Base-by-base conservation (phyloP, 345 rosid genomes). In the Moricandia moricandioides region DNA sequence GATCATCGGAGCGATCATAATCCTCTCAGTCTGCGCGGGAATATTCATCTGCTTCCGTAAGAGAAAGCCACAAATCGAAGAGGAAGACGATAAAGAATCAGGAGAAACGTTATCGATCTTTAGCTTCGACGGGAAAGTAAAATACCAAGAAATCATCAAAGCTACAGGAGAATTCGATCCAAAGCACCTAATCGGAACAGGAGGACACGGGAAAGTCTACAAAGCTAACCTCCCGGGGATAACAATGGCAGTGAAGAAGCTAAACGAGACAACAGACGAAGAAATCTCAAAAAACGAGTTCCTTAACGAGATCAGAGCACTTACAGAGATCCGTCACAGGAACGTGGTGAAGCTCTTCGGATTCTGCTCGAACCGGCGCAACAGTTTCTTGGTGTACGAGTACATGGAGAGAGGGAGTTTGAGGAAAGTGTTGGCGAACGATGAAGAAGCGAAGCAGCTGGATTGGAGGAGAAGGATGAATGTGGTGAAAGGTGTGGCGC, bases 281-380 rank as follows among this genome's bases (percentile, higher is more conserved):
- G 82, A 78, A 2, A 61, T 67, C 49, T 60, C 83, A 0, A 71
- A 71, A 64, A 71, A 77, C 49, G 78, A 17, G n/a, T 85, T 83
- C 45, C 29, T 81, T 6, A 71, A 78, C 65, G 86, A 85, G 30
- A 83, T 83, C 27, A 76, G 78, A 52, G 74, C 84, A 10, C 64
- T 85, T 6, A 77, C 83, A 4, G 82, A 79, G 40, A 79, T 83
- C 52, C 76, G 83, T 47, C 82, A 85, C 49, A 33, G 86, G 27
- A 83, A 85, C 68, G 79, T 85, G 14, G 84, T 85, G 51, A 85
- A 85, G 59, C 72, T 85, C 43, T 71, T 73, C 35, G 83, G 88
- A 26, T 77, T 79, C 74, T 75, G 82, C 75, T 85, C 79, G 45
- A 72, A 45, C 16, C 69, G 65, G 6, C 75, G 69, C 4, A 49